phyloP scores from a whole-genome alignment of 2,329 filamentous ascomycete genomes.

The Mycosphaerella sp. region DNA sequence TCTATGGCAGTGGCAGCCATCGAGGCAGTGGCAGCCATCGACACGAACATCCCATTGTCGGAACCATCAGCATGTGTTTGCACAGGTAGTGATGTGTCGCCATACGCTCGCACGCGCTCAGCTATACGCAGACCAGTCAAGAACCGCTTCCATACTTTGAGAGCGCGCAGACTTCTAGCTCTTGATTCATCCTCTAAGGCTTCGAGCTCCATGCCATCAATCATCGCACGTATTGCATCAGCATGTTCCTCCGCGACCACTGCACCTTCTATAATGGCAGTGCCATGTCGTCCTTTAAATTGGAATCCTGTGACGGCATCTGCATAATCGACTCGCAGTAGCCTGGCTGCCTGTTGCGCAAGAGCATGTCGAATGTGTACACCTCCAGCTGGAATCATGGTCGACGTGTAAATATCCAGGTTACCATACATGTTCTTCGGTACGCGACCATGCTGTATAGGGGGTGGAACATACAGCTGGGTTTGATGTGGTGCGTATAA shows the following conservation, averaged over 20 bases:
- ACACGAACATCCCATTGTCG: neutral
- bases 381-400: constrained; percentile 58
- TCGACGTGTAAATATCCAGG: constrained; percentile 57
- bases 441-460: constrained; percentile 66
- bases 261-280: constrained; percentile 70
- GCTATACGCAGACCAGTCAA: constrained; percentile 61
- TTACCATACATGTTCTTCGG: constrained; percentile 58
- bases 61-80: constrained; percentile 1
- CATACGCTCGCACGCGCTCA: constrained; percentile 61
- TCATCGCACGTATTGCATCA: constrained; percentile 65
- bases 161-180: constrained; percentile 43
- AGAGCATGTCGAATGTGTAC: constrained; percentile 52
- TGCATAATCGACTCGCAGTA: constrained; percentile 77
- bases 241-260: constrained; percentile 67
- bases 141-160: constrained; percentile 56
- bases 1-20: constrained; percentile 1
- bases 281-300: constrained; percentile 80
- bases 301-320: constrained; percentile 86
- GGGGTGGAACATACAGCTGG: constrained; percentile 66
- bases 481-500: constrained; percentile 59
- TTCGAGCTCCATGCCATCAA: constrained; percentile 62
- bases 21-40: constrained; percentile 1
- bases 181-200: constrained; percentile 58
- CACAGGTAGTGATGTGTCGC: constrained; percentile 12
- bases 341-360: constrained; percentile 64